Base-by-base conservation (phyloP, 352 stramenopile species). In the Phytophthora meadii region DNA sequence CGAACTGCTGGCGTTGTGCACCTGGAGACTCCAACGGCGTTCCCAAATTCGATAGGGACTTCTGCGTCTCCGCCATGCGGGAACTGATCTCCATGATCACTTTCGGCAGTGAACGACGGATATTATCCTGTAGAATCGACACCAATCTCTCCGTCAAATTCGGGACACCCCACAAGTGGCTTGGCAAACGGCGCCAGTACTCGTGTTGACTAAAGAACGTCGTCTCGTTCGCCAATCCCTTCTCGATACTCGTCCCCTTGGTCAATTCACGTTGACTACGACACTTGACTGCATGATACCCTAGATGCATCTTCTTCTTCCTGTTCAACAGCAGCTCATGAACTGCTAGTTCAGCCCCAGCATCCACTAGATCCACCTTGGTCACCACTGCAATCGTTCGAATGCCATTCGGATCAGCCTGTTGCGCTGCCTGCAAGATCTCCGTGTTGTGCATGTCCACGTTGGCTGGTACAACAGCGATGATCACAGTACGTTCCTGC, bases 241-340 rank as follows among this genome's bases (percentile, higher is more conserved):
- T 61, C 12, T 86, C 60, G 22, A 97, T 84, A 7, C 61, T 84
- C 30, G 84, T 69, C 6, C 76, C 70, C 10, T 81, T 72, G 39
- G 79, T 73, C 52, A 95, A 66, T 28, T 87, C 84, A 7, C 76
- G 77, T 51, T 97, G 89, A 30, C 79, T 89, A 14, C 89, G 77
- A 40, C 86, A 93, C 72, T 95, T 96, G 25, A 95, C 80, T n/a
- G 92, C 88, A 58, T 97, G 89, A 62, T 95, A 96, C 6, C 86
- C 84, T 9, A 92, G 61, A 28, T 68, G 53, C 54, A 89, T 86
- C 3, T 67, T 52, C 49, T 90, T 91, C 65, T 89, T 94, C 34
- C 77, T 74, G 63, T 93, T 93, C 9, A 88, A 46, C 41, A 97
- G 55, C 22, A 97, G 72, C 7, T 96, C 76, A 37, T 88, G 70